These are phyloP conservation scores for Backusella circina DNA, from an alignment of 192 early-diverging fungal genomes.

Conservation along the genomic window DNA sequence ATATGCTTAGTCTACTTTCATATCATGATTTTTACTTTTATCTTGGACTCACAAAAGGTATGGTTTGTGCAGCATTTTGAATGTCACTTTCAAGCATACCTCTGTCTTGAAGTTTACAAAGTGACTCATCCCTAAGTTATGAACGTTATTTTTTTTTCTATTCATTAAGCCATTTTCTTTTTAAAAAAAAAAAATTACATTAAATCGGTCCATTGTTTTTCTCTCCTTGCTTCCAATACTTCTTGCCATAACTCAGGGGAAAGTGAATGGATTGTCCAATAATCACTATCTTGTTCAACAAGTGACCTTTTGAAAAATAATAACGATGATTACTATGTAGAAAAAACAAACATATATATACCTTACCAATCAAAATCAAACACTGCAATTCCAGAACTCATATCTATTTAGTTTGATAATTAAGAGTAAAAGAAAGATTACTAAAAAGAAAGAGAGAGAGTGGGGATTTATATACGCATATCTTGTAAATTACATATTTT, in stretches of 20 bases:
- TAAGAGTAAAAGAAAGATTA: not conserved
- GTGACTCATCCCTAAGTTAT: constrained; percentile 20
- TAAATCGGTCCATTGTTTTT: constrained; percentile 62
- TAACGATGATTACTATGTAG: not conserved
- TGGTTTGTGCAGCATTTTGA: constrained; percentile 21
- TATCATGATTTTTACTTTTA: not conserved
- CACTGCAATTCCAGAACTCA: constrained; percentile 36
- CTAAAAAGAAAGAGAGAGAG: not conserved
- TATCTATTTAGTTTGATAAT: not conserved
- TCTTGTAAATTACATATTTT: not conserved
- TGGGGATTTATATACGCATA: not conserved
- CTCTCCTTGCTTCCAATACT: constrained; percentile 10
- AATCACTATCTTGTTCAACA: constrained; percentile 59
- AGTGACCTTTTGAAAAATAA: constrained; percentile 50
- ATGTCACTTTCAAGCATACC: constrained; percentile 35
- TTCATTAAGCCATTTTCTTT: not conserved
- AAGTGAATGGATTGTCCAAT: constrained; percentile 42
- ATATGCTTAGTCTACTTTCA: not conserved
- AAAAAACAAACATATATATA: not conserved
- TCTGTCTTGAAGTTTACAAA: constrained; percentile 34
- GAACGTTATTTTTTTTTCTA: not conserved
- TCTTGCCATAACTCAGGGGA: constrained; percentile 32
- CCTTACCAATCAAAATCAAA: constrained; percentile 70
- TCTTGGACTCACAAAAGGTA: constrained; percentile 39
- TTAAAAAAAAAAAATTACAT: constrained; percentile 35